Evolutionary conservation across 495 filamentous ascomycete species (phyloP), one percentile per base, ranked within the genome.

Genomic region (Margaritispora aquatica): DNA sequence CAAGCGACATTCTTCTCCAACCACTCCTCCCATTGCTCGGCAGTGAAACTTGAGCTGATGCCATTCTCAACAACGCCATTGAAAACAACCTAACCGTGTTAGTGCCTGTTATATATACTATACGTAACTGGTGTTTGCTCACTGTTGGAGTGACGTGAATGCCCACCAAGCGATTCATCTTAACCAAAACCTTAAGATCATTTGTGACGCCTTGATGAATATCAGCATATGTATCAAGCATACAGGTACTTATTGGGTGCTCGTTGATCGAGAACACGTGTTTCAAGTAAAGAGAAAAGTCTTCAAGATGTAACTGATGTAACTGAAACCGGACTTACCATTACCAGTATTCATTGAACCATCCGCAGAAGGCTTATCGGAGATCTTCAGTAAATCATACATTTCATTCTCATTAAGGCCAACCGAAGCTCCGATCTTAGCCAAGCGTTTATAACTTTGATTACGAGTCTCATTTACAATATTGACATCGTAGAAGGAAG

Each of bases 141-240:
- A 95, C 89, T 1, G 91, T 96, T 21, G 92, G 92, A 26, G 87
- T 90, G 26, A 96, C 90, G 76, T 97, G 93, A 29, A 95, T 84
- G 4, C 92, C 89, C 7, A 84, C 74, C 63, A 90, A 70, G 57
- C 92, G 76, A 61, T 87, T 87, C 68, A 85, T 86, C 76, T 93
- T 95, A 50, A 95, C 81, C 69, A 92, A 75, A 46, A 87, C 68
- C 75, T 96, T 98, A 50, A 96, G 70, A 67, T 97, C 92, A 70
- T 88, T 78, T 56, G 92, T 96, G 36, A 88, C 84, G 53, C n/a
- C n/a, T n/a, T n/a, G n/a, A n/a, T n/a, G n/a, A n/a, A n/a, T n/a
- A n/a, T n/a, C n/a, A n/a, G n/a, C n/a, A n/a, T n/a, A n/a, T n/a
- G n/a, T n/a, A n/a, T n/a, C n/a, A n/a, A n/a, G n/a, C n/a, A n/a